Evolutionary conservation across 768 basidiomycete genomes (phyloP), one percentile per base, ranked within the genome.

Genomic region (Serendipita indica): DNA sequence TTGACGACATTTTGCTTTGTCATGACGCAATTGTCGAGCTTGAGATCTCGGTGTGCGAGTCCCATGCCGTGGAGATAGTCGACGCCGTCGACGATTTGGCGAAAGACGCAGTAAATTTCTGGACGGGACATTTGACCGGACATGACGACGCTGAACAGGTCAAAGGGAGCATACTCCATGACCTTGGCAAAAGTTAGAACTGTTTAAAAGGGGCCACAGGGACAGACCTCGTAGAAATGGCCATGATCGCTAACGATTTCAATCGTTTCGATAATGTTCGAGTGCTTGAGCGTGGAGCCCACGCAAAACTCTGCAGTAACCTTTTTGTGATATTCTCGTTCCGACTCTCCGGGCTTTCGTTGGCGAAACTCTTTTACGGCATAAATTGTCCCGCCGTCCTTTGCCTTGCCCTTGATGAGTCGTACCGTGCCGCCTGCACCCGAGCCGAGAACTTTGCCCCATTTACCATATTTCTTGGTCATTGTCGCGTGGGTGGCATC

Each of bases 11-110:
- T 91, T 67, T 85, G 78, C 2, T 75, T 75, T n/a, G 88, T 94
- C 89, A 99, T 96, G 74, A 99, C 96, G 71, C 96, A 98, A 70
- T 99, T 99, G 75, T 99, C 96, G 61, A 99, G 86, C 72, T 99
- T 99, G 72, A 99, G 82, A 71, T 99, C 96, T 43, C 96, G 89
- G 68, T 99, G 96, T 3, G 96, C 96, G 56, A 98, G 84, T 27
- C 96, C 96, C 75, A 98, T 83, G 63, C 89, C 86, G 72, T 99
- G 96, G 52, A 99, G 83, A 69, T 99, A 98, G 70, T 94, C 88
- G 62, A 99, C 94, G 59, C 96, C 96, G 65, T 90, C 87, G 71
- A 93, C 89, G 64, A 99, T 97, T 72, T 99, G 96, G 61, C 92
- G 88, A 73, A 98, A 98, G 63, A 98, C 91, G 69, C 96, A 99